A percentile compares a stretch with the other conserved stretches of the same genome.
Evolutionary conservation across 2,329 filamentous ascomycete genomes (phyloP).

Genomic region (Cladosporium austrohemisphaericum): DNA sequence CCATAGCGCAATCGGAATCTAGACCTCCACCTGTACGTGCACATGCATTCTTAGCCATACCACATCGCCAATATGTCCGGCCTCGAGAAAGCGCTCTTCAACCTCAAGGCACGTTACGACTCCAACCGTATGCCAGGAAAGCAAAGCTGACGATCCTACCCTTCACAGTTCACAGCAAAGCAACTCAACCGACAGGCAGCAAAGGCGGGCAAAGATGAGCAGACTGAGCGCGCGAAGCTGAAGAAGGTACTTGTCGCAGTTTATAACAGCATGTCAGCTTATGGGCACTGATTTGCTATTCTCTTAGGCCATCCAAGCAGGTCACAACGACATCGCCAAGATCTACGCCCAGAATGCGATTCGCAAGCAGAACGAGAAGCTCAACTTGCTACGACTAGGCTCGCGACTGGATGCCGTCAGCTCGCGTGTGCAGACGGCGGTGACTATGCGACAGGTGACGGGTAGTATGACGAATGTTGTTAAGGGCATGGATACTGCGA

Average conservation of each 20-base stretch:
- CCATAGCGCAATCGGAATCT: background rate
- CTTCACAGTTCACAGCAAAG: constrained; percentile 56
- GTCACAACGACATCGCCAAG: constrained; percentile 57
- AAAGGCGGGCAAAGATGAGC: constrained; percentile 60
- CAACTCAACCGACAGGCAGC: constrained; percentile 60
- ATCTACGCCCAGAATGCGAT: constrained; percentile 63
- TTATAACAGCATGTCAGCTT: too few species aligned
- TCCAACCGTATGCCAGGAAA: background rate
- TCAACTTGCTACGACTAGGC: constrained; percentile 56
- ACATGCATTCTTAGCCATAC: background rate
- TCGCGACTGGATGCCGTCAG: constrained; percentile 59
- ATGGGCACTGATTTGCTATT: too few species aligned
- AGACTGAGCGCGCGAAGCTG: constrained; percentile 57
- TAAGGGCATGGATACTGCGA: constrained; percentile 58
- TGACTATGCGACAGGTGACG: constrained; percentile 60
- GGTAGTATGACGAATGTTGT: constrained; percentile 61
- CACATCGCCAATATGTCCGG: constrained; percentile 49
- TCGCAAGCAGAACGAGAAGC: constrained; percentile 59
- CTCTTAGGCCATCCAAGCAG: constrained; percentile 54
- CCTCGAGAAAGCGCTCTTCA: constrained; percentile 60
- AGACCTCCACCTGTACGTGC: background rate
- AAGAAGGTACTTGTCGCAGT: constrained; percentile 61
- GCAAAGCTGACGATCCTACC: background rate
- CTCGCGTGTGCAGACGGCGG: constrained; percentile 59
- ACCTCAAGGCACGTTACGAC: constrained; percentile 55